These are phyloP conservation scores for Usnea hakonensis DNA, from an alignment of 495 filamentous ascomycete genomes.

Conservation along the genomic window DNA sequence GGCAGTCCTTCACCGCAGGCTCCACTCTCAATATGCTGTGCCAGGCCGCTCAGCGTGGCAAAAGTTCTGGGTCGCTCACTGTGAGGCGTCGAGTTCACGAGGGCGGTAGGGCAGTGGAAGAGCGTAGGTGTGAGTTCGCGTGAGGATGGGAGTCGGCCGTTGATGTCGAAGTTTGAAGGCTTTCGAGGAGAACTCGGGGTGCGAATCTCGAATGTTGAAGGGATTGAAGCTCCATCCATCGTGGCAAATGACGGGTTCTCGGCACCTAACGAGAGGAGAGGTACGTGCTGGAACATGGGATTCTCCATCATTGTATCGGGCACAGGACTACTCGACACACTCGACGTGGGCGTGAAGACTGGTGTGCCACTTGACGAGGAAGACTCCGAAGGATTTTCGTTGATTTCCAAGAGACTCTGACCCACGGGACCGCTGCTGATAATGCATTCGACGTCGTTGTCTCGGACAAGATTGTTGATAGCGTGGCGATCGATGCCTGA, in stretches of 20 bases:
- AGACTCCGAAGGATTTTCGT: neutral
- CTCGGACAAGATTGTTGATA: conserved; percentile 10
- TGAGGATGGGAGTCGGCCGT: neutral
- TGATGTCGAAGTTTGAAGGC: neutral
- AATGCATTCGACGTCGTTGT: conserved; percentile 12
- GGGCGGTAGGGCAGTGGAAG: conserved; percentile 10
- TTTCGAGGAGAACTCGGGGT: neutral
- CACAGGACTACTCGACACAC: neutral
- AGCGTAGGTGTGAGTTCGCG: neutral
- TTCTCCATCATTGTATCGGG: neutral
- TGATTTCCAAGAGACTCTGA: neutral
- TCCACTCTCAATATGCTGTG: conserved; percentile 24
- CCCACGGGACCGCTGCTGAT: neutral
- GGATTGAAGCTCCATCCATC: neutral
- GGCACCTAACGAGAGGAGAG: too few species aligned
- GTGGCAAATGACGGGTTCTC: too few species aligned
- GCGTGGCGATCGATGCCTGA: conserved; percentile 13
- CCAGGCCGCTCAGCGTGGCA: conserved; percentile 21
- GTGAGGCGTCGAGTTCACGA: neutral
- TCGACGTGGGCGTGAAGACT: neutral
- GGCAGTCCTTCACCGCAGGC: conserved; percentile 16
- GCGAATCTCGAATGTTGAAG: neutral
- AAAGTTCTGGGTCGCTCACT: conserved; percentile 1
- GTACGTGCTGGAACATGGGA: neutral
- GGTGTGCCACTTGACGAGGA: conserved; percentile 4